A percentile compares a stretch with the other conserved stretches of the same genome.
phyloP scores from a whole-genome alignment of 2,329 filamentous ascomycete genomes.

The Alternaria gaisen region DNA sequence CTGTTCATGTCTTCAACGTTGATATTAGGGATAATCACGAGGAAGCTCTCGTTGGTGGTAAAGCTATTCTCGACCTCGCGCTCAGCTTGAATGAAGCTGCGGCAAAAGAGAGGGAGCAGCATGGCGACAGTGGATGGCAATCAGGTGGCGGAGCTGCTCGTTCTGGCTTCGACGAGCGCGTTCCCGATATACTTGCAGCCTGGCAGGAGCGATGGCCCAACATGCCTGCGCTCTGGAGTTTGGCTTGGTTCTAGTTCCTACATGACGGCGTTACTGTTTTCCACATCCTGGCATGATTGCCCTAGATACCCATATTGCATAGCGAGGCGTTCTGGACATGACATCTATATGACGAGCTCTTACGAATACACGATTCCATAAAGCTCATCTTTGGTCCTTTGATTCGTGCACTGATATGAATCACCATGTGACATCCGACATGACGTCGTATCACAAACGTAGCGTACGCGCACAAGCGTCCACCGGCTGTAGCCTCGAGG shows the following conservation, averaged over 20 bases:
- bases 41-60: conserved; percentile 88
- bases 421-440: conserved; percentile 4
- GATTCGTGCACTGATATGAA: not conserved
- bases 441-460: conserved; percentile 2
- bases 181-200: conserved; percentile 87
- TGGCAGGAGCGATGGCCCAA: conserved; percentile 98
- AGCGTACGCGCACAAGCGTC: conserved; percentile 1
- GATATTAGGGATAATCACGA: conserved; percentile 99
- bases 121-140: conserved; percentile 73
- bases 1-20: conserved; percentile 97
- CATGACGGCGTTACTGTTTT: conserved; percentile 12
- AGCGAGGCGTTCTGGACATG: conserved; percentile 30
- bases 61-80: conserved; percentile 90
- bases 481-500: conserved; percentile 8
- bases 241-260: conserved; percentile 81
- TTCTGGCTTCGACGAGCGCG: conserved; percentile 86
- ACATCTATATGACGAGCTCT: not conserved
- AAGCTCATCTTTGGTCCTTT: not conserved
- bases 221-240: conserved; percentile 89
- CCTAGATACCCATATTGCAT: conserved; percentile 36
- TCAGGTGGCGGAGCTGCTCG: conserved; percentile 66
- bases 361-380: conserved; percentile 7
- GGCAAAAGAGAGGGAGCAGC: conserved; percentile 73
- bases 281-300: conserved; percentile 1
- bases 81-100: conserved; percentile 84